Percentiles rank a stretch among this genome's conserved stretches.
phyloP scores from a whole-genome alignment of 192 early-diverging fungal genomes.

The Backusella macrospora region DNA sequence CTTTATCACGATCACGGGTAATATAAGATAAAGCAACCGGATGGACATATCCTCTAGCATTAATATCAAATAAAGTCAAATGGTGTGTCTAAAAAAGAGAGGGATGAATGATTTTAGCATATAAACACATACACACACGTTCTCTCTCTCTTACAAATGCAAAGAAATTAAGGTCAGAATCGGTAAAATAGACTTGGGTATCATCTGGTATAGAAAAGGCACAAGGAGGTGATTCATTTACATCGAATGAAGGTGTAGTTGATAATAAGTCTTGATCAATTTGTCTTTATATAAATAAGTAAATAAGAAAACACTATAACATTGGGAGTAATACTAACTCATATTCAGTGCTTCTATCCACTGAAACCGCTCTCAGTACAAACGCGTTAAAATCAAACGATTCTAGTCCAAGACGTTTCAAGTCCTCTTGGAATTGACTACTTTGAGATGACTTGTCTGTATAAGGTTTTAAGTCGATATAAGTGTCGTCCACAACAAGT shows the following conservation, averaged over 20 bases:
- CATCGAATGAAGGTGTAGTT: background rate
- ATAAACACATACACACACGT: too few species aligned
- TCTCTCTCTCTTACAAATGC: conserved; percentile 43
- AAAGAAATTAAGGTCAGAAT: conserved; percentile 51
- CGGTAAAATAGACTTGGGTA: conserved; percentile 53
- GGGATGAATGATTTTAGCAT: background rate
- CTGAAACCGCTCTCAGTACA: conserved; percentile 50
- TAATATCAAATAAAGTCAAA: conserved; percentile 57
- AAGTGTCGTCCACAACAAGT: conserved; percentile 34
- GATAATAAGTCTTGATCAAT: conserved; percentile 13
- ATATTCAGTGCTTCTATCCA: conserved; percentile 40
- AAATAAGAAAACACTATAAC: background rate
- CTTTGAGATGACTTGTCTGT: background rate
- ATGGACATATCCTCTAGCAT: conserved; percentile 55
- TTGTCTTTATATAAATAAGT: background rate
- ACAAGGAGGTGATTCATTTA: background rate
- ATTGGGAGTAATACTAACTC: too few species aligned
- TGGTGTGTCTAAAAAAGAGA: conserved; percentile 48
- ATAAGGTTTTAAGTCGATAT: conserved; percentile 31
- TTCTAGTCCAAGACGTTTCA: conserved; percentile 19
- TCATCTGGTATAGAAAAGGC: conserved; percentile 54
- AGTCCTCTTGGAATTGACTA: conserved; percentile 12
- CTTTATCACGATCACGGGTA: conserved; percentile 51
- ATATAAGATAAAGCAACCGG: conserved; percentile 55
- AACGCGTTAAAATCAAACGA: conserved; percentile 54